These are phyloP conservation scores for Penstemon davidsonii DNA, from an alignment of 257 asterid genomes.

Conservation along the genomic window DNA sequence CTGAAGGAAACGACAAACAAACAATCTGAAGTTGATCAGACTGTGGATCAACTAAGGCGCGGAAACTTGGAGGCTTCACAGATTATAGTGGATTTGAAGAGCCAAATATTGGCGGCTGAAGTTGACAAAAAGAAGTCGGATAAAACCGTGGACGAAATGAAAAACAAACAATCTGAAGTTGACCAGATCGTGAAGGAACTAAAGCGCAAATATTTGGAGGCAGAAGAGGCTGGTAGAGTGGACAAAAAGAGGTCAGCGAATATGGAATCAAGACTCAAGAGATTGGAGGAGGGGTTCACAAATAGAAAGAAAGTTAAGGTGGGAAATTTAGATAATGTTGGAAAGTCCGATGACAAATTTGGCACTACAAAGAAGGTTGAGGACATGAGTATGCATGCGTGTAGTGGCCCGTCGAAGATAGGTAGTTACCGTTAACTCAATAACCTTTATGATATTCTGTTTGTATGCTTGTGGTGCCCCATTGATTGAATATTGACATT, in stretches of 20 bases:
- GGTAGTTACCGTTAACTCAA: too few relatives aligned
- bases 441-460: too few relatives aligned
- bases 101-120: neutral
- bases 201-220: neutral
- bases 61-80: neutral
- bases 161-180: neutral
- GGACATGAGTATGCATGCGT: too few relatives aligned
- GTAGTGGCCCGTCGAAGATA: too few relatives aligned
- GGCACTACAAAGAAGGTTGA: neutral
- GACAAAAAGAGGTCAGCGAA: too few relatives aligned
- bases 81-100: neutral
- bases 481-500: too few relatives aligned
- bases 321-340: neutral
- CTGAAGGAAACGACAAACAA: neutral
- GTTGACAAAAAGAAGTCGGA: neutral
- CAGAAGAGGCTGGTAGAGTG: too few relatives aligned
- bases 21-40: constrained; percentile 3
- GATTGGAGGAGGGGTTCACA: too few relatives aligned
- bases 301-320: neutral
- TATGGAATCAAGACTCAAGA: too few relatives aligned
- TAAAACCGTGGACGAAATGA: neutral
- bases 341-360: too few relatives aligned
- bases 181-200: neutral
- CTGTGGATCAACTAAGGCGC: neutral
- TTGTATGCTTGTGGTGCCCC: too few relatives aligned